Evolutionary conservation across 2,329 filamentous ascomycete species (phyloP).

Genomic region (Phoma herbarum): DNA sequence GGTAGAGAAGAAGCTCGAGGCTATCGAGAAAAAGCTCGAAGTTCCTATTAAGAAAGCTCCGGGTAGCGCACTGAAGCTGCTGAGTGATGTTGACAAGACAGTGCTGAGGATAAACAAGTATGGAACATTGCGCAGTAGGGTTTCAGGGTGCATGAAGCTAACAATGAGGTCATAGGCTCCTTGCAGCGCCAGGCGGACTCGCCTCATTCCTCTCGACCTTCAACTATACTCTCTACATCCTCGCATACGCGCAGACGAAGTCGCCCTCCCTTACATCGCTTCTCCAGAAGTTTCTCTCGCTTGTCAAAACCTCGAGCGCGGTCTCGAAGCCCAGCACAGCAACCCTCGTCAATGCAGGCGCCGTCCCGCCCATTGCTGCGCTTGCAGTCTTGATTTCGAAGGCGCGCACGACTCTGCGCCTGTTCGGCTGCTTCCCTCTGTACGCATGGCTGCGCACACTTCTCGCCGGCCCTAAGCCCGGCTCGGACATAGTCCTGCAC

Average conservation of each 20-base stretch:
- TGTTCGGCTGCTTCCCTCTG: slow-evolving; percentile 55
- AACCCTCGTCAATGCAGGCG: slow-evolving; percentile 37
- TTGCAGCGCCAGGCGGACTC: slow-evolving; percentile 56
- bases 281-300: slow-evolving; percentile 43
- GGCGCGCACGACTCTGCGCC: slow-evolving; percentile 55
- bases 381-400: slow-evolving; percentile 53
- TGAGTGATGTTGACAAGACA: slow-evolving; percentile 50
- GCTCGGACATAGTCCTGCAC: slow-evolving; percentile 54
- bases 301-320: slow-evolving; percentile 44
- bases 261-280: slow-evolving; percentile 43
- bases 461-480: slow-evolving; percentile 52
- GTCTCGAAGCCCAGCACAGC: slow-evolving; percentile 36
- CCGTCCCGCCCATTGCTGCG: slow-evolving; percentile 45
- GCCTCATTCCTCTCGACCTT: slow-evolving; percentile 57
- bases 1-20: slow-evolving; percentile 23
- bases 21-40: slow-evolving; percentile 21
- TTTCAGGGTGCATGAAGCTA: slow-evolving; percentile 13
- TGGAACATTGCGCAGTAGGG: slow-evolving; percentile 2
- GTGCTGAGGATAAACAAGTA: slow-evolving; percentile 58
- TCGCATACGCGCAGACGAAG: slow-evolving; percentile 55
- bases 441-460: slow-evolving; percentile 57
- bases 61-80: slow-evolving; percentile 37
- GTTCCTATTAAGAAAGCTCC: slow-evolving; percentile 30
- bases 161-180: slow-evolving; percentile 43
- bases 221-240: slow-evolving; percentile 58